phyloP scores from a whole-genome alignment of 768 basidiomycete genomes.

The Termitomyces titanicus region DNA sequence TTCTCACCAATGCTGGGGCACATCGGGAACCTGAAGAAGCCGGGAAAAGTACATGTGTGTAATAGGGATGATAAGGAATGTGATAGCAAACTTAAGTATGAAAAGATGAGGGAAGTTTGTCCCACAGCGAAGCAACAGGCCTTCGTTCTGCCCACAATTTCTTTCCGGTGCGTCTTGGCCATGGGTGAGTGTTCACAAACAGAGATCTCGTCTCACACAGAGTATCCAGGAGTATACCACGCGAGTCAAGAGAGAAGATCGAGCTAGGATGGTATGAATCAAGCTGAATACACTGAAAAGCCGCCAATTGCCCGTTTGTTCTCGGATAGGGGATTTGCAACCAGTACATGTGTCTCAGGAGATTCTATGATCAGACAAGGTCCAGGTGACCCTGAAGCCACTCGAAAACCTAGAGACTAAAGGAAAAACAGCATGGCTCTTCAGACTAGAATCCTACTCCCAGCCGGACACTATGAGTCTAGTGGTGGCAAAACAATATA shows the following conservation, averaged over 20 bases:
- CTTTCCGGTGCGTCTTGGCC: not conserved
- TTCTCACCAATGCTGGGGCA: conserved; percentile 7
- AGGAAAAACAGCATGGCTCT: not conserved
- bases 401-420: not conserved
- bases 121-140: not conserved
- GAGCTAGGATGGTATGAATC: not conserved
- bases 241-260: not conserved
- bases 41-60: not conserved
- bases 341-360: not conserved
- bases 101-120: not conserved
- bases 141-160: not conserved
- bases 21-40: not conserved
- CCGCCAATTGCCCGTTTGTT: not conserved
- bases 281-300: not conserved
- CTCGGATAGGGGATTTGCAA: not conserved
- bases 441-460: no score
- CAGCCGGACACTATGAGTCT: no score
- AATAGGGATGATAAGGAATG: not conserved
- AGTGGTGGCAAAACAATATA: no score
- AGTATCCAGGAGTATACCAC: not conserved
- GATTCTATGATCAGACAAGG: not conserved
- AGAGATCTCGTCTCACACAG: not conserved
- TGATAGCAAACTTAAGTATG: not conserved
- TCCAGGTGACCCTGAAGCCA: not conserved
- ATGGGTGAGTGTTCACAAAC: not conserved